Percentiles rank a stretch among this genome's conserved stretches.
Conservation (phyloP, 1,284 basidiomycete genomes). For the Pascua sp. region DNA sequence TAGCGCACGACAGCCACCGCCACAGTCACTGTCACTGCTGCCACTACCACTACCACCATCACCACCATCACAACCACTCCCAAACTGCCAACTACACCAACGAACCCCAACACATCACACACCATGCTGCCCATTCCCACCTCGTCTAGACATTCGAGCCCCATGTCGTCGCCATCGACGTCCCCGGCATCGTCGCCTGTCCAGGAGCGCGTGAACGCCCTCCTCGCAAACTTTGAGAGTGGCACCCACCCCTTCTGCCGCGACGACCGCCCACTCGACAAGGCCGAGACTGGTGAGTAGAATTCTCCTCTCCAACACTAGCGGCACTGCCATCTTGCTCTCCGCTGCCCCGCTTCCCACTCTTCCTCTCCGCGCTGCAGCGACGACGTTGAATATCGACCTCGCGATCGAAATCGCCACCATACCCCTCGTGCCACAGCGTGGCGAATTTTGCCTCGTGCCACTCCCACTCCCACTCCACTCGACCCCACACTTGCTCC, state of each 20-base stretch:
- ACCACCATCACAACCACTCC: background rate
- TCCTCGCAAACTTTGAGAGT: conserved; percentile 28
- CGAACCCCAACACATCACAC: background rate
- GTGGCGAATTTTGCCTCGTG: background rate
- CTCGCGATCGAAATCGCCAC: background rate
- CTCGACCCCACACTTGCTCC: no score
- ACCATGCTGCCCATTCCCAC: background rate
- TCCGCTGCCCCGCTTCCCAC: background rate
- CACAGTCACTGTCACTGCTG: background rate
- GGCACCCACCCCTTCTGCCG: conserved; percentile 33
- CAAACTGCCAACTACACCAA: background rate
- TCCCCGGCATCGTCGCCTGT: conserved; percentile 13
- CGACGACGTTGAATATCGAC: background rate
- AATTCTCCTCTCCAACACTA: background rate
- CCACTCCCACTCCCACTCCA: background rate
- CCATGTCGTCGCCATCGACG: conserved; percentile 1
- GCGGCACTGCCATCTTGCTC: no score
- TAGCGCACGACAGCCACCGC: background rate
- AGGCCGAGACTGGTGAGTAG: conserved; percentile 7
- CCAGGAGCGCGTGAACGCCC: conserved; percentile 25
- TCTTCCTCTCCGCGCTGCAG: background rate
- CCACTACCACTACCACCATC: background rate
- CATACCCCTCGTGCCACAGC: background rate
- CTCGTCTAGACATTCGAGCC: conserved; percentile 1
- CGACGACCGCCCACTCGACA: conserved; percentile 17